Evolutionary conservation across 176 grass and related monocot genomes (phyloP).

Genomic region (Sorghum bicolor): DNA sequence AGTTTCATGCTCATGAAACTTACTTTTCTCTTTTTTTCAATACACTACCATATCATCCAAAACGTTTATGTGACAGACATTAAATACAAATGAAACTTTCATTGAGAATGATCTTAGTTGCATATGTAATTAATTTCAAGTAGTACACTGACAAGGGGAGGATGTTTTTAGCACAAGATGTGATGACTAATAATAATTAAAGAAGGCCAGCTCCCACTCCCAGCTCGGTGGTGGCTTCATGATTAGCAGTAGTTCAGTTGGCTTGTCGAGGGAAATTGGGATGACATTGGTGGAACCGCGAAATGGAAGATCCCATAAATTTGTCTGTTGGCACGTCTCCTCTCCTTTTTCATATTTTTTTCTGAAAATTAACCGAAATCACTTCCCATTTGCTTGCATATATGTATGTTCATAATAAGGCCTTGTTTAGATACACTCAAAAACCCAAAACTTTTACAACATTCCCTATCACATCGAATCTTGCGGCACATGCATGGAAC

Average conservation of each 20-base stretch:
- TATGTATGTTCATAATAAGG: neutral
- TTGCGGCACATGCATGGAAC: too few relatives aligned
- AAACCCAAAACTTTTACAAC: too few relatives aligned
- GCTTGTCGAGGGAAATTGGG: constrained; percentile 9
- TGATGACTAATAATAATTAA: neutral
- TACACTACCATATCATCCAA: too few relatives aligned
- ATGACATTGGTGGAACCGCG: neutral
- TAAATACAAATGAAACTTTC: too few relatives aligned
- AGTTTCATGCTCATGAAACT: too few relatives aligned
- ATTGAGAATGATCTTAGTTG: too few relatives aligned
- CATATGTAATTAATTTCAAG: too few relatives aligned
- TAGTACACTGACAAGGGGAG: neutral
- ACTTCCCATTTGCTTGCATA: neutral
- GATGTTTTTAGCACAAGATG: neutral
- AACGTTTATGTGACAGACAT: too few relatives aligned
- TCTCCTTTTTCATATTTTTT: neutral
- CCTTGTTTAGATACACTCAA: too few relatives aligned
- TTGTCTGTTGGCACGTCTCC: neutral
- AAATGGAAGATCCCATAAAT: neutral
- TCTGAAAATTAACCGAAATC: neutral
- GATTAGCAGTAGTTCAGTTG: constrained; percentile 39
- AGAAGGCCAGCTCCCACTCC: neutral
- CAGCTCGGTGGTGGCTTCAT: constrained; percentile 14
- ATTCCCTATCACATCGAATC: too few relatives aligned
- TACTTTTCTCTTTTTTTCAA: too few relatives aligned